Evolutionary conservation across 441 rosid genomes (phyloP), one percentile per base, ranked within the genome.

Genomic region (Erysimum pusillum): DNA sequence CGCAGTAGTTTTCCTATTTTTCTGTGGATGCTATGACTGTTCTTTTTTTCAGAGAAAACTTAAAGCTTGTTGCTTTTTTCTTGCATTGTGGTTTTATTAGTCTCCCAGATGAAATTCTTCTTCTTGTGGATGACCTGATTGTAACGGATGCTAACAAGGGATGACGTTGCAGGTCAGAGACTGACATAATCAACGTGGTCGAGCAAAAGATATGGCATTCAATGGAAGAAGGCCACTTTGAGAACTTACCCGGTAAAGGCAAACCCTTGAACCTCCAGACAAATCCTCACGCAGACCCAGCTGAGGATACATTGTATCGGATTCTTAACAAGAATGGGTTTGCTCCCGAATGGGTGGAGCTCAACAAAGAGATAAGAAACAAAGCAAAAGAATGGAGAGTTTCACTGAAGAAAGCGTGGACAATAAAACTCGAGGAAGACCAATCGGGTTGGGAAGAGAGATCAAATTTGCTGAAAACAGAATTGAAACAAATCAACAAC

Each of bases 141-240:
- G 61, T 45, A 17, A 36, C 14, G 51, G 66, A 45, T 54, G 35
- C 46, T 76, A 63, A 76, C 28, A 28, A 36, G 35, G n/a, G 59
- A 38, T 71, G 12, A 68, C 53, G 20, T 52, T 63, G 49, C 85
- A 92, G 97, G 84, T 87, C 98, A 62, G 97, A 94, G 78, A 94
- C 97, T 5, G 98, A 94, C 65, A 88, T 94, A 60, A 67, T 83
- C 62, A 88, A 89, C 63, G 86, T 94, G 22, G 97, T 94, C 12
- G 97, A 94, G 88, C 98, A 82, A 56, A 87, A 96, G 78, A 92
- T 94, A 81, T 94, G 96, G 97, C 95, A 87, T 76, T 94, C 98
- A 1, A 91, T 94, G 97, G 94, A 90, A 78, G 97, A 92, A 83
- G 98, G 98, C 44, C 87, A 92, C 13, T 91, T 94, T 49, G 97